Evolutionary conservation across 2,329 filamentous ascomycete species (phyloP).

Genomic region (Dothideomycetidae sp.): DNA sequence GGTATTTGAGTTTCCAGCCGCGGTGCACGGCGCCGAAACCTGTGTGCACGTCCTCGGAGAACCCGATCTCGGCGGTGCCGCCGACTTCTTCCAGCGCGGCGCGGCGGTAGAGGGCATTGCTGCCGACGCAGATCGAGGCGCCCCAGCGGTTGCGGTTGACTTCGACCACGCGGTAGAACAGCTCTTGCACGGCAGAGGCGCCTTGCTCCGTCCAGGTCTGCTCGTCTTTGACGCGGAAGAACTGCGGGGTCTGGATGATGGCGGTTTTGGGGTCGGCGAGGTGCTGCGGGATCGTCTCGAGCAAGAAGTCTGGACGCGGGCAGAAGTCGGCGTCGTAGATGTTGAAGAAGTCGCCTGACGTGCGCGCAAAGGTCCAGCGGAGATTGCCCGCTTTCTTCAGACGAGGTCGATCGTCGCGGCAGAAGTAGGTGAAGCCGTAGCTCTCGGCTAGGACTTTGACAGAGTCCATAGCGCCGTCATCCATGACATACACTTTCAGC

Average conservation of each 20-base stretch:
- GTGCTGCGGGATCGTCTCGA: slow-evolving; percentile 28
- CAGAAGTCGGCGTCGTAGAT: slow-evolving; percentile 34
- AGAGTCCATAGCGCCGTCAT: slow-evolving; percentile 24
- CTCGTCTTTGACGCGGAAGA: slow-evolving; percentile 26
- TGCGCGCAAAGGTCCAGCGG: slow-evolving; percentile 28
- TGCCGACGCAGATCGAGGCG: slow-evolving; percentile 30
- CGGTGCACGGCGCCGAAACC: slow-evolving; percentile 30
- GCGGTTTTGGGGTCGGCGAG: slow-evolving; percentile 26
- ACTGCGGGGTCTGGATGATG: slow-evolving; percentile 31
- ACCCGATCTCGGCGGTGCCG: slow-evolving; percentile 30
- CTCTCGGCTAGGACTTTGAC: slow-evolving; percentile 21
- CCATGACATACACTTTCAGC: slow-evolving; percentile 28
- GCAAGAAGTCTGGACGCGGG: slow-evolving; percentile 28
- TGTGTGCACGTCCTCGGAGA: slow-evolving; percentile 33
- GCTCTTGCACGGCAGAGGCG: slow-evolving; percentile 29
- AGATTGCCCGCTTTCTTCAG: slow-evolving; percentile 32
- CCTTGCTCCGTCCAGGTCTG: slow-evolving; percentile 34
- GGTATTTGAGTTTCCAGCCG: slow-evolving; percentile 31
- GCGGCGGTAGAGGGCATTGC: slow-evolving; percentile 29
- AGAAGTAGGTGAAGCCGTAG: slow-evolving; percentile 28
- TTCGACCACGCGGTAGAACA: slow-evolving; percentile 32
- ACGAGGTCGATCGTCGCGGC: slow-evolving; percentile 28
- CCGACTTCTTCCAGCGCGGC: slow-evolving; percentile 28
- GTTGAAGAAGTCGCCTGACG: slow-evolving; percentile 28
- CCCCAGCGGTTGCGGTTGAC: slow-evolving; percentile 29